A percentile compares a stretch with the other conserved stretches of the same genome.
Conservation (phyloP, 345 rosid genomes). For the Eucalyptus shirleyi region DNA sequence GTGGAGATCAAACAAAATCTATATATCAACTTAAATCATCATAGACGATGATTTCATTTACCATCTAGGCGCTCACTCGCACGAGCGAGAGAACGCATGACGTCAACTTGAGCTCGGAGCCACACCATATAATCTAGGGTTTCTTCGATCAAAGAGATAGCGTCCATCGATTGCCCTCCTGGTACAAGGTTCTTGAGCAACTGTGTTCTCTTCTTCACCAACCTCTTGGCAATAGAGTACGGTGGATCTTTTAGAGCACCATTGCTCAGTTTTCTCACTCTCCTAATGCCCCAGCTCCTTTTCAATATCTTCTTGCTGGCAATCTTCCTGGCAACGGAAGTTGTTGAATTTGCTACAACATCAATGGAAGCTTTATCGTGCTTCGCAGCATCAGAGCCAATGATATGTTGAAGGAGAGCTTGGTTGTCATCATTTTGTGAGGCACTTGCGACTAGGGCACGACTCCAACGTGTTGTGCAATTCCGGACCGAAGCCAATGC, state of each 20-base stretch:
- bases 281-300: constrained; percentile 12
- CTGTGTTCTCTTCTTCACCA: constrained; percentile 44
- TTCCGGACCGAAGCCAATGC: constrained; percentile 78
- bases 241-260: neutral
- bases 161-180: constrained; percentile 60
- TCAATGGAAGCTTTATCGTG: neutral
- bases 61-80: neutral
- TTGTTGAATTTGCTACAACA: neutral
- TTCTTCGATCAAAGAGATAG: constrained; percentile 50
- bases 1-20: neutral
- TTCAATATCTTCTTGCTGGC: constrained; percentile 60
- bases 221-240: constrained; percentile 13
- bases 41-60: neutral
- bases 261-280: constrained; percentile 5
- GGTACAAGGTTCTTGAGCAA: constrained; percentile 61
- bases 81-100: constrained; percentile 42
- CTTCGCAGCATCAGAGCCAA: constrained; percentile 12
- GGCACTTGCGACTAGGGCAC: constrained; percentile 54
- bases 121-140: constrained; percentile 73
- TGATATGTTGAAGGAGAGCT: constrained; percentile 27
- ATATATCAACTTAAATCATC: neutral
- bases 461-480: constrained; percentile 69
- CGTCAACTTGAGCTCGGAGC: constrained; percentile 74
- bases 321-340: constrained; percentile 10
- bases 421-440: constrained; percentile 14